Evolutionary conservation across 108 stramenopile species (phyloP), one percentile per base, ranked within the genome.

Genomic region (Cyclotella sp.): DNA sequence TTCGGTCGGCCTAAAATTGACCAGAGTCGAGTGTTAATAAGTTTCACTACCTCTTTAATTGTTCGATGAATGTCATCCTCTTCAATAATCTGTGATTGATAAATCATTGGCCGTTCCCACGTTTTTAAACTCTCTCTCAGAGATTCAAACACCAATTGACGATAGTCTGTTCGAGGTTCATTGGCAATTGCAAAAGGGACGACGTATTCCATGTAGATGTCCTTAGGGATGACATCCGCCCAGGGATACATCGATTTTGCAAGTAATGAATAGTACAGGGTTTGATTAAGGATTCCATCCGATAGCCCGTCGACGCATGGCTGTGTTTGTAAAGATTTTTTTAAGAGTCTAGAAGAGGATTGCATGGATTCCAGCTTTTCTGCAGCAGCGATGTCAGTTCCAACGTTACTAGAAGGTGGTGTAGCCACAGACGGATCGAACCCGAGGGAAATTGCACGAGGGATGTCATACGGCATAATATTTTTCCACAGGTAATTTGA

Each of bases 161-260:
- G 80, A 90, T 90, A 90, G 77, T 95, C 88, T 28, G 86, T 87
- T 21, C 96, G 68, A 12, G 91, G 89, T 78, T 97, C 96, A 74
- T 95, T 97, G 4, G 85, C 63, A 72, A 86, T 81, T 5, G 93
- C 91, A 85, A 85, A 97, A n/a, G 88, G 87, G 54, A 90, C 59
- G 13, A 95, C 92, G 73, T 94, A 95, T 64, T 97, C 91, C 42
- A 83, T 59, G 53, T 85, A 97, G n/a, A 93, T 84, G 14, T 82
- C 68, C 54, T 73, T 57, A 2, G 93, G 91, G 11, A 95, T 52
- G 11, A 46, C 57, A 78, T 91, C 90, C 8, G 95, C 85, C 89
- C 89, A 94, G 0, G 82, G 68, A 71, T 90, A 93, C 5, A 73
- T 18, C 14, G 67, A 49, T 72, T 89, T 93, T 22, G 91, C 86